Evolutionary conservation across 805 yeast genomes (phyloP).

Genomic region (Saturnispora bothae): DNA sequence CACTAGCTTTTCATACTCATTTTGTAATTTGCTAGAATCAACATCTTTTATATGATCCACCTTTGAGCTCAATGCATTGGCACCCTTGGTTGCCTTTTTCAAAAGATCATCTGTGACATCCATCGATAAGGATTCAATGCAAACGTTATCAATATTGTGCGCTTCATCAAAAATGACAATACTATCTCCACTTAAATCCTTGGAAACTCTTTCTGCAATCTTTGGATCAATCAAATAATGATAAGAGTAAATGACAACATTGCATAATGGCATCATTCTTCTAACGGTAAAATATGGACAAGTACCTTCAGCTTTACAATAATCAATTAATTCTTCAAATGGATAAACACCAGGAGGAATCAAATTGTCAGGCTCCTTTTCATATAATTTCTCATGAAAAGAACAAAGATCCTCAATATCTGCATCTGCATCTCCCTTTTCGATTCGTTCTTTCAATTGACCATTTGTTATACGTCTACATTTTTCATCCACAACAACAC

Average conservation of each 20-base stretch:
- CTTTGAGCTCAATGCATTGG: slow-evolving; percentile 61
- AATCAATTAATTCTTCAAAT: slow-evolving; percentile 69
- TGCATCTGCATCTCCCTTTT: slow-evolving; percentile 46
- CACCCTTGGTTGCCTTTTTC: slow-evolving; percentile 81
- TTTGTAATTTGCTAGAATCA: slow-evolving; percentile 75
- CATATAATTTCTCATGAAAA: slow-evolving; percentile 83
- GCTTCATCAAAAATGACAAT: slow-evolving; percentile 97
- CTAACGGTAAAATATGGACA: slow-evolving; percentile 98
- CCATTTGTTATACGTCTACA: slow-evolving; percentile 95
- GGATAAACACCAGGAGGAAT: slow-evolving; percentile 93
- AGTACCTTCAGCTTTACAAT: slow-evolving; percentile 68
- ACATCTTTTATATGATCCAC: slow-evolving; percentile 77
- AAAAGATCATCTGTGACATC: slow-evolving; percentile 87
- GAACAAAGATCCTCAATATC: slow-evolving; percentile 60
- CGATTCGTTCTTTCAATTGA: slow-evolving; percentile 57
- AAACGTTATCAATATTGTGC: slow-evolving; percentile 96
- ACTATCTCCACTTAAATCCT: slow-evolving; percentile 82
- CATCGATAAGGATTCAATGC: slow-evolving; percentile 88
- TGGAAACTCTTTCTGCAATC: slow-evolving; percentile 90
- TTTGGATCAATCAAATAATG: slow-evolving; percentile 95
- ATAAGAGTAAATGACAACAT: slow-evolving; percentile 89
- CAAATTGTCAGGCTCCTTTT: slow-evolving; percentile 76
- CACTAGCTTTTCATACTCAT: slow-evolving; percentile 85
- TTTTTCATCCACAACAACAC: slow-evolving; percentile 88
- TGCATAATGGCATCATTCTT: slow-evolving; percentile 93